These are phyloP conservation scores for Viola pubescens DNA, from an alignment of 441 rosid species.

Conservation along the genomic window DNA sequence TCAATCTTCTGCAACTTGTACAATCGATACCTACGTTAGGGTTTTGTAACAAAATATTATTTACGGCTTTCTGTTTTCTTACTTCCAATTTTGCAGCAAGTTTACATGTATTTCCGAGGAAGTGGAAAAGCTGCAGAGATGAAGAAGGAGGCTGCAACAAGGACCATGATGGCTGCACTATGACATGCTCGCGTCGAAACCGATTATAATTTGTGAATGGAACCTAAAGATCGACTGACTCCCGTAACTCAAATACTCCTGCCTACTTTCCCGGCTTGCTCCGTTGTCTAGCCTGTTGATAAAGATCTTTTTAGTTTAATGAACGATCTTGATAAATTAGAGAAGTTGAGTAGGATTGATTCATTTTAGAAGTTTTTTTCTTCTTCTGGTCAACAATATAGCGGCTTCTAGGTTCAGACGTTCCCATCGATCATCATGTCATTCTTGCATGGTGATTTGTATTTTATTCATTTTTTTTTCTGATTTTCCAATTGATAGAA, in stretches of 20 bases:
- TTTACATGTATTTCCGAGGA: constrained; percentile 96
- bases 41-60: background rate
- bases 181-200: constrained; percentile 24
- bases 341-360: constrained; percentile 9
- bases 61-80: constrained; percentile 1
- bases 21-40: background rate
- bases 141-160: constrained; percentile 63
- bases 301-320: background rate
- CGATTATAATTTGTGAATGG: constrained; percentile 14
- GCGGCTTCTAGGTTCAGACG: background rate
- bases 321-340: constrained; percentile 14
- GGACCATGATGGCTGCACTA: constrained; percentile 63
- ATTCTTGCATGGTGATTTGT: no score
- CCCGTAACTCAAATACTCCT: constrained; percentile 1
- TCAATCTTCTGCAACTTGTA: constrained; percentile 9
- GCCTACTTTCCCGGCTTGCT: constrained; percentile 15
- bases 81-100: constrained; percentile 56
- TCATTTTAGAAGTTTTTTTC: constrained; percentile 10
- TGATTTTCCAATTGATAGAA: no score
- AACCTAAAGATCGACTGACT: background rate
- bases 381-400: background rate
- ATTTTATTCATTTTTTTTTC: no score
- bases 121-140: constrained; percentile 92
- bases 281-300: background rate
- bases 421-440: no score